Percentiles rank a stretch among this genome's conserved stretches.
phyloP scores from a whole-genome alignment of 2,329 filamentous ascomycete species.

The Sclerotinia borealis region DNA sequence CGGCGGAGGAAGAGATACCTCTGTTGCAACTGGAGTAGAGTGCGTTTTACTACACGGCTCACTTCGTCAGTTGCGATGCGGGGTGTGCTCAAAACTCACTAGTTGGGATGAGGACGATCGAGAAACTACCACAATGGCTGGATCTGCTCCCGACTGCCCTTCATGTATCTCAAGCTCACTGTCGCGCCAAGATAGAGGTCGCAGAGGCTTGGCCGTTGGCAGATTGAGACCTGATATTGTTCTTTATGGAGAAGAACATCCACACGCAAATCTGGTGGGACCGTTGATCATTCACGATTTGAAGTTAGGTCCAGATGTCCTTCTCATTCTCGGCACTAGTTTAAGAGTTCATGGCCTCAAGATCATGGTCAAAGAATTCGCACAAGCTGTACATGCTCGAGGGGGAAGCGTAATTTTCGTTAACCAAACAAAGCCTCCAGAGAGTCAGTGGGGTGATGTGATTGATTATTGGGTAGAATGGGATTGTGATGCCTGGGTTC shows the following conservation, averaged over 20 bases:
- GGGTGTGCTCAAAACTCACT: constrained; percentile 51
- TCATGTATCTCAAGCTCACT: constrained; percentile 58
- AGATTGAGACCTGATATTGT: constrained; percentile 68
- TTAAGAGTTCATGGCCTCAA: constrained; percentile 66
- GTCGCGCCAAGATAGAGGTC: constrained; percentile 57
- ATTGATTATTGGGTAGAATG: constrained; percentile 71
- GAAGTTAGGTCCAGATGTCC: constrained; percentile 55
- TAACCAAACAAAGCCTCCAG: constrained; percentile 65
- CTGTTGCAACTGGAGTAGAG: constrained; percentile 30
- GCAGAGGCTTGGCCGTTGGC: constrained; percentile 60
- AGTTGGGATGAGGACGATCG: constrained; percentile 54
- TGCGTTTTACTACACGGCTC: constrained; percentile 67
- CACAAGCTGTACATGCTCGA: constrained; percentile 59
- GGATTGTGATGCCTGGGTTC: constrained; percentile 70
- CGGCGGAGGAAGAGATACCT: constrained; percentile 29
- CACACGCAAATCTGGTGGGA: constrained; percentile 60
- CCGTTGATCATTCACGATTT: constrained; percentile 64
- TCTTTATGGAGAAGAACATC: constrained; percentile 68
- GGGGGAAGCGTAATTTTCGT: constrained; percentile 67
- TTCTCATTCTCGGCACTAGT: constrained; percentile 66
- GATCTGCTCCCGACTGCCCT: constrained; percentile 61
- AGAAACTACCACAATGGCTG: constrained; percentile 42
- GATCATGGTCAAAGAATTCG: constrained; percentile 64
- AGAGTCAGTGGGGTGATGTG: constrained; percentile 66
- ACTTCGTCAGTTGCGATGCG: constrained; percentile 58